Conservation (phyloP, 2,329 filamentous ascomycete species). For the Dactylellina leptospora region DNA sequence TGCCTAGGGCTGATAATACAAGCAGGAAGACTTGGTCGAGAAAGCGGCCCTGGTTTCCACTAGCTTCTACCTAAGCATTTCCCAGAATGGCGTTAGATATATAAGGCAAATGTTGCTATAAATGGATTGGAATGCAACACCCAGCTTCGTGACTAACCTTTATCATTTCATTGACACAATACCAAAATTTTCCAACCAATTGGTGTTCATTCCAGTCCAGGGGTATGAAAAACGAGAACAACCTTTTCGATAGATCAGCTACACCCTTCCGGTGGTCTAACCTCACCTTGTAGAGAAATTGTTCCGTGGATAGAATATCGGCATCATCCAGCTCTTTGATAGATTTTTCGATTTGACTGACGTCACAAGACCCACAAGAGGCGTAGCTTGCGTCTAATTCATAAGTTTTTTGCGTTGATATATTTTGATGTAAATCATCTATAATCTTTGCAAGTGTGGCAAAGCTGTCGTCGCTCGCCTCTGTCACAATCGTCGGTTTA, state of each 20-base stretch:
- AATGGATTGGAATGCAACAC: too few relatives aligned
- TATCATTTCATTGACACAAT: conserved; percentile 3
- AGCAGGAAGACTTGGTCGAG: too few relatives aligned
- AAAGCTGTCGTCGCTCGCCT: conserved; percentile 29
- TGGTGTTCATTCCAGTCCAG: conserved; percentile 21
- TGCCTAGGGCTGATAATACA: too few relatives aligned
- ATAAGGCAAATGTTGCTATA: too few relatives aligned
- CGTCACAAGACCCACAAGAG: conserved; percentile 7
- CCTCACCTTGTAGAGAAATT: not conserved
- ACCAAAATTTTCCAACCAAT: conserved; percentile 22
- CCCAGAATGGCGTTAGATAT: too few relatives aligned
- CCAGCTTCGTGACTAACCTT: conserved; percentile 9
- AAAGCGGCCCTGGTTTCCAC: too few relatives aligned
- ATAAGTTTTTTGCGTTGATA: not conserved
- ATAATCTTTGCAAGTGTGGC: conserved; percentile 13
- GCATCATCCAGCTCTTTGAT: conserved; percentile 14
- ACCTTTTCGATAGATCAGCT: conserved; percentile 12
- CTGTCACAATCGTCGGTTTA: not conserved
- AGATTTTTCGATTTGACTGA: conserved; percentile 10
- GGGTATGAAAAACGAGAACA: conserved; percentile 32
- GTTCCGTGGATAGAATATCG: not conserved
- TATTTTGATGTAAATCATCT: conserved; percentile 15
- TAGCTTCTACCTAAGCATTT: too few relatives aligned
- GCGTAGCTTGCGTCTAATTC: not conserved
- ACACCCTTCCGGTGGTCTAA: not conserved